A percentile compares a stretch with the other conserved stretches of the same genome.
Conservation (phyloP, 768 basidiomycete genomes). For the Porpolomopsis calyptriformis region DNA sequence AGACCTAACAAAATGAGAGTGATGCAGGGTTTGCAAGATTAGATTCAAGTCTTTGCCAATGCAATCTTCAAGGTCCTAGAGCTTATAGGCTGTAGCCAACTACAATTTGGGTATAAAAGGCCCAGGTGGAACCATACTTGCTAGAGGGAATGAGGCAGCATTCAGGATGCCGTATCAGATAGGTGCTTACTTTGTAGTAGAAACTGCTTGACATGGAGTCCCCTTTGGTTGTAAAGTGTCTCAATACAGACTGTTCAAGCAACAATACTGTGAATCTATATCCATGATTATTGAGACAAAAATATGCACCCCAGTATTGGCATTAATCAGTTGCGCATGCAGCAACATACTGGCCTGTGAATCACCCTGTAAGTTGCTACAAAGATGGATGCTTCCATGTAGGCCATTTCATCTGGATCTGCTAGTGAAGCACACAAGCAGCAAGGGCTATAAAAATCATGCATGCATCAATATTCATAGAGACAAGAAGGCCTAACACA, state of each 20-base stretch:
- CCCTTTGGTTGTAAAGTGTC: not conserved
- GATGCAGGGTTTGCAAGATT: not conserved
- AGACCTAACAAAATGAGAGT: not conserved
- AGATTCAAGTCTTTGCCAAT: not conserved
- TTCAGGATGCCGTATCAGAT: not conserved
- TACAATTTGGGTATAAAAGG: not conserved
- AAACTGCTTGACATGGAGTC: not conserved
- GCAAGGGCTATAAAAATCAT: slow-evolving; percentile 1
- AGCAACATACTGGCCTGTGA: not conserved
- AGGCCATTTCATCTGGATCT: not conserved
- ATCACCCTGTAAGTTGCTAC: not conserved
- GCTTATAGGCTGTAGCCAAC: not conserved
- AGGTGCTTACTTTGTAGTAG: not conserved
- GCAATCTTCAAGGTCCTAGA: not conserved
- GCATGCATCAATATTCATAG: not conserved
- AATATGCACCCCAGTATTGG: not conserved
- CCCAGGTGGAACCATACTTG: not conserved
- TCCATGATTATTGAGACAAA: not conserved
- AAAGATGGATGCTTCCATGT: slow-evolving; percentile 1
- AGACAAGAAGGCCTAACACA: not conserved
- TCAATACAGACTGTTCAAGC: not conserved
- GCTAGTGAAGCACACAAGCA: slow-evolving; percentile 1
- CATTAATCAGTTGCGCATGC: not conserved
- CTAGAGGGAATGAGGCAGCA: not conserved
- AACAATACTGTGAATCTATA: not conserved